phyloP scores from a whole-genome alignment of 805 yeast genomes.

The Zygosaccharomyces pseudorouxii region DNA sequence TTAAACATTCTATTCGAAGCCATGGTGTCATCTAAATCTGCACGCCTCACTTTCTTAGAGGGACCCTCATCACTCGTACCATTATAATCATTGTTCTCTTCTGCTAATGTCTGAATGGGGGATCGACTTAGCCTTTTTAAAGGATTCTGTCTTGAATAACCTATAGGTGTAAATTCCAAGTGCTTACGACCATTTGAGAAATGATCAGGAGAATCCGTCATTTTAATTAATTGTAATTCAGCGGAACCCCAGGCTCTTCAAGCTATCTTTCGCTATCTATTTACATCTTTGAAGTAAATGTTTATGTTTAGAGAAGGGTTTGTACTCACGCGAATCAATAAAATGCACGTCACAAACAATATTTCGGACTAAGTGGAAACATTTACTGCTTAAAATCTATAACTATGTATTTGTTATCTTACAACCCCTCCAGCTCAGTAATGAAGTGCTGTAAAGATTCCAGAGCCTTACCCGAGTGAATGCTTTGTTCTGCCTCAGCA shows the following conservation, averaged over 20 bases:
- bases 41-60: conserved; percentile 16
- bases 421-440: conserved; percentile 20
- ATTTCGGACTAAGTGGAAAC: neutral
- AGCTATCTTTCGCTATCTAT: neutral
- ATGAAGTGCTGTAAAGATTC: conserved; percentile 52
- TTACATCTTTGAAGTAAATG: neutral
- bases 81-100: conserved; percentile 1
- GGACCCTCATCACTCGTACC: conserved; percentile 11
- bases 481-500: conserved; percentile 60
- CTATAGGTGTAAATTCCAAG: conserved; percentile 43
- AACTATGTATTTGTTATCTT: neutral
- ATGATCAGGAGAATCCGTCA: neutral
- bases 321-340: conserved; percentile 3
- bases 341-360: neutral
- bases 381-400: neutral
- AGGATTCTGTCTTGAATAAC: conserved; percentile 26
- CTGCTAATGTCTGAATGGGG: conserved; percentile 3
- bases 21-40: conserved; percentile 24
- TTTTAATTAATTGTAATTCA: neutral
- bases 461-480: conserved; percentile 63
- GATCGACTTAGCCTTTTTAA: conserved; percentile 7
- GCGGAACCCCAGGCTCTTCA: neutral
- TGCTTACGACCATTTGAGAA: conserved; percentile 15
- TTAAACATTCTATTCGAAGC: conserved; percentile 28
- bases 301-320: conserved; percentile 3